Base-by-base conservation (phyloP, 345 rosid genomes). In the Lumnitzera racemosa region DNA sequence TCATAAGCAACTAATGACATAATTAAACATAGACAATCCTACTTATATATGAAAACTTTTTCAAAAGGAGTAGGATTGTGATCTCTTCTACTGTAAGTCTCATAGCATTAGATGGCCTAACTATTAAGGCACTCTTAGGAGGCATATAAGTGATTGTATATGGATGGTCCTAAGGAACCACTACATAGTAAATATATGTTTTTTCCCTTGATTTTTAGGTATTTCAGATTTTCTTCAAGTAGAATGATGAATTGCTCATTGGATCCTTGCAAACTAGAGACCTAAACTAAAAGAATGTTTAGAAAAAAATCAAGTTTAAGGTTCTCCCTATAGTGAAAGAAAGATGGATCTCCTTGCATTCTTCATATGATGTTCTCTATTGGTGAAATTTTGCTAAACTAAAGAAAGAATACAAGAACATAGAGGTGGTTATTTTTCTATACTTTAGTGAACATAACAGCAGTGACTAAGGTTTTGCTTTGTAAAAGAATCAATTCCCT, bases 271-370 rank as follows among this genome's bases (percentile, higher is more conserved):
- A 71, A 59, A 70, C 81, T 20, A 82, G 73, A 59, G 95, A 90
- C 73, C 69, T 86, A 49, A 55, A 29, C 62, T 69, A 51, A 85
- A 78, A 73, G 86, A 85, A 55, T 76, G 76, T 71, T 84, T 92
- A 68, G 52, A 20, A 41, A 60, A 60, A 85, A 74, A 61, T 62
- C 59, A 87, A 89, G 43, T 81, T 70, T 70, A 74, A 83, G 0
- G 80, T 87, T 73, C 90, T 92, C 63, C 98, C 98, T 58, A 85
- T 97, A 55, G 70, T 69, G 59, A 70, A 67, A 59, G 94, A 89
- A 68, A 85, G 78, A 74, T 92, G 97, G 97, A 94, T 83, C 58
- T 92, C 98, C 31, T 66, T 89, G 54, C 96, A 92, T 65, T 77
- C 91, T 65, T 87, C 94, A 24, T 87, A 76, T 67, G 94, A 94